A percentile compares a stretch with the other conserved stretches of the same genome.
Evolutionary conservation across 495 filamentous ascomycete species (phyloP).

Genomic region (Patellaria atrata): DNA sequence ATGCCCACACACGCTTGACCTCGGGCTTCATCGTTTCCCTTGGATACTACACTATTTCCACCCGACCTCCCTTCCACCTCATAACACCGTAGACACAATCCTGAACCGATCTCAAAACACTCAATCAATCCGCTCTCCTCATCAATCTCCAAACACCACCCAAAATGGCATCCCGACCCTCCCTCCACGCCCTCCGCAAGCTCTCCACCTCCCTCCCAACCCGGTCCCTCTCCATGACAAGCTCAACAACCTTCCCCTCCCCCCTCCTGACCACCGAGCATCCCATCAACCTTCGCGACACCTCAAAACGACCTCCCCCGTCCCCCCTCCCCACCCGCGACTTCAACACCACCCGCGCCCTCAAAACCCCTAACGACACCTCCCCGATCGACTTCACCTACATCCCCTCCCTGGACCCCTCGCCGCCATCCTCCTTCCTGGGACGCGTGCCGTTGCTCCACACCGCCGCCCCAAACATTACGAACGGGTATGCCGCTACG

Average conservation of each 20-base stretch:
- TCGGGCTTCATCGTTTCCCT: too few species aligned
- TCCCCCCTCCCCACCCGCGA: constrained; percentile 29
- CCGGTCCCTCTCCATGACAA: constrained; percentile 40
- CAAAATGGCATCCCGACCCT: constrained; percentile 38
- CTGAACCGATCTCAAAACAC: too few species aligned
- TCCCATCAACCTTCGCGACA: constrained; percentile 23
- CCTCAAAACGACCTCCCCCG: constrained; percentile 14
- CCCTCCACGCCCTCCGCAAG: constrained; percentile 35
- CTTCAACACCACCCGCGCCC: constrained; percentile 45
- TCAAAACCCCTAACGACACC: constrained; percentile 40
- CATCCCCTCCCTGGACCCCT: constrained; percentile 38
- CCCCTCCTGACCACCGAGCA: constrained; percentile 24
- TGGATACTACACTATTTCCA: too few species aligned
- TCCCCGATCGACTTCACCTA: constrained; percentile 51
- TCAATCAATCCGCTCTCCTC: too few species aligned
- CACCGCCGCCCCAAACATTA: constrained; percentile 17
- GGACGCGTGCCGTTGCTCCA: constrained; percentile 41
- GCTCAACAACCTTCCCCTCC: constrained; percentile 27
- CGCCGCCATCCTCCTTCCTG: constrained; percentile 16
- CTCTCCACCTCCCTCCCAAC: constrained; percentile 28
- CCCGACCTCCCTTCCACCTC: too few species aligned
- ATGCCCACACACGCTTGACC: too few species aligned
- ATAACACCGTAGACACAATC: too few species aligned
- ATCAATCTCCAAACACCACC: too few species aligned
- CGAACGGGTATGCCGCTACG: not conserved